Evolutionary conservation across 2,329 filamentous ascomycete species (phyloP), one percentile per base, ranked within the genome.

Genomic region (Pseudopyricularia javanii): DNA sequence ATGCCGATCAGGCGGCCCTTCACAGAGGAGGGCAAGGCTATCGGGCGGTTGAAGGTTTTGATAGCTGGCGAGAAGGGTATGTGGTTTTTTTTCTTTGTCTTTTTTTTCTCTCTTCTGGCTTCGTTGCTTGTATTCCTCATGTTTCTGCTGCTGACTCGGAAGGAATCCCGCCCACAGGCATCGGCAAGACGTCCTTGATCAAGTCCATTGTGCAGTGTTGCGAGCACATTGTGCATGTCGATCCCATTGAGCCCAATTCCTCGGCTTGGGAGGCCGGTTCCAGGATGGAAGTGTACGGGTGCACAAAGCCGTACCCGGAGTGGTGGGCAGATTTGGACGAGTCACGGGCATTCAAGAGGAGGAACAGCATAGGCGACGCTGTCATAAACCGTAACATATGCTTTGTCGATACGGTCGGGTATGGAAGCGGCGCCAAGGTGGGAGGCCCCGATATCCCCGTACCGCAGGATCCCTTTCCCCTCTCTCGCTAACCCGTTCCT

Each of bases 191-290:
- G 1, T 91, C 88, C 3, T 77, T 97, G 50, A 86, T 97, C 60
- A 88, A 86, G 63, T 88, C 89, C 2, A 88, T 98, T 47, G 83
- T 94, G 15, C 89, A 95, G 63, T 76, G 74, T 3, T 95, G 89
- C 65, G 82, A 91, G 62, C 88, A 97, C 62, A 95, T 98, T 56
- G 91, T 97, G 2, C 91, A 98, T 64, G 83, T 95, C 52, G 91
- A 97, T 63, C 77, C 85, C 3, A 70, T 83, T 49, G 66, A 70
- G 2, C 65, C 69, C 2, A 55, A 54, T 22, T 50, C 56, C 7
- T 51, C 50, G 55, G 50, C 43, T 62, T 47, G 37, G 59, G 17
- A n/a, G 15, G 40, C 53, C 58, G 51, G 53, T 28, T 20, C 24
- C 22, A 51, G 34, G 35, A 17, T 75, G 1, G 86, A 91, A 65